Percentiles rank a stretch among this genome's conserved stretches.
phyloP scores from a whole-genome alignment of 2,329 filamentous ascomycete genomes.

The Chaetomium strumarium region DNA sequence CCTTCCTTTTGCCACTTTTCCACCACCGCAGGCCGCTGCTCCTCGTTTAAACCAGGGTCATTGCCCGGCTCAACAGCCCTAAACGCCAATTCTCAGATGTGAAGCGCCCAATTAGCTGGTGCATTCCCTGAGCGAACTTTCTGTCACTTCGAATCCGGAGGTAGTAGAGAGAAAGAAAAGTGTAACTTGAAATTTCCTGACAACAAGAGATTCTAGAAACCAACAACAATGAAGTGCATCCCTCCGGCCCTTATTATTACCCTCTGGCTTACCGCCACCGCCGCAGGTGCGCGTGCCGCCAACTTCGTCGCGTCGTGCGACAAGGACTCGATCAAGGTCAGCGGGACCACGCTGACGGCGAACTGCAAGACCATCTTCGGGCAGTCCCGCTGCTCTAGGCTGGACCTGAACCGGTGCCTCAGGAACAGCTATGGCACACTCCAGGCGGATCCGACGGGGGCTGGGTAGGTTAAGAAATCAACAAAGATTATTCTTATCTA shows the following conservation, averaged over 20 bases:
- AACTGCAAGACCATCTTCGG: slow-evolving; percentile 23
- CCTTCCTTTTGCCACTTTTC: too few species aligned
- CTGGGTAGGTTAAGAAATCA: slow-evolving; percentile 17
- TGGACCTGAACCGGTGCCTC: slow-evolving; percentile 22
- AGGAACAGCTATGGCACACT: slow-evolving; percentile 22
- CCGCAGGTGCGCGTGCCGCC: slow-evolving; percentile 1
- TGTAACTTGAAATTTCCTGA: too few species aligned
- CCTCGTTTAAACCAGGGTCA: too few species aligned
- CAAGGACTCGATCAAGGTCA: slow-evolving; percentile 18
- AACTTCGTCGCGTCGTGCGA: slow-evolving; percentile 22
- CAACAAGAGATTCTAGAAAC: too few species aligned
- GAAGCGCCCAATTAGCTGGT: too few species aligned
- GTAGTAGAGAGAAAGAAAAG: too few species aligned
- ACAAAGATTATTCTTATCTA: too few species aligned
- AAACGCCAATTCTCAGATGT: too few species aligned
- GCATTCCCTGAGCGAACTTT: too few species aligned
- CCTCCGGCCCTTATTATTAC: not conserved
- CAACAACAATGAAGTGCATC: slow-evolving; percentile 4
- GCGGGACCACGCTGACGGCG: slow-evolving; percentile 18
- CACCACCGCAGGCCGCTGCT: too few species aligned
- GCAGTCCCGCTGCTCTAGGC: slow-evolving; percentile 17
- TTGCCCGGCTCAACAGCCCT: too few species aligned
- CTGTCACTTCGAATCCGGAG: too few species aligned
- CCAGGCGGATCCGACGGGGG: slow-evolving; percentile 16
- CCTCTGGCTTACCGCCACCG: slow-evolving; percentile 1